Conservation (phyloP, 1,284 basidiomycete species). For the Pseudozyma flocculosa region DNA sequence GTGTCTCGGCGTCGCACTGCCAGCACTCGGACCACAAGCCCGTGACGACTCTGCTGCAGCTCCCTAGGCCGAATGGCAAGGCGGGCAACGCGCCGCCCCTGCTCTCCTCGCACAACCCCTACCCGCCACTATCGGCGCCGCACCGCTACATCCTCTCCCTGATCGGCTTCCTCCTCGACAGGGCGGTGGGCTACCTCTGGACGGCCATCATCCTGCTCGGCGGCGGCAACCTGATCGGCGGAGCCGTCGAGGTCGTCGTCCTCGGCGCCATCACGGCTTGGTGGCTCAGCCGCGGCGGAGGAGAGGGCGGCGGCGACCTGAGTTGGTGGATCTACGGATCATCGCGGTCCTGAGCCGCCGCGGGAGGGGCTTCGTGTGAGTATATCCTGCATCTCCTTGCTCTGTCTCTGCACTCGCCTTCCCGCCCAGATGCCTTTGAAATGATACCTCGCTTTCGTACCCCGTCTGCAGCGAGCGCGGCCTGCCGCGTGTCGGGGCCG, state of each 20-base stretch:
- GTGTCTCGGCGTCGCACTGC: too few relatives aligned
- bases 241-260: slow-evolving; percentile 35
- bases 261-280: slow-evolving; percentile 36
- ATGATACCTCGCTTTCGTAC: too few relatives aligned
- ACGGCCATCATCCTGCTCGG: slow-evolving; percentile 71
- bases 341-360: too few relatives aligned
- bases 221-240: slow-evolving; percentile 65
- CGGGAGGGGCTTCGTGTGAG: too few relatives aligned
- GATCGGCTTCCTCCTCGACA: slow-evolving; percentile 68
- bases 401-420: too few relatives aligned
- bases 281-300: slow-evolving; percentile 17
- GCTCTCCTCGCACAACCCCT: slow-evolving; percentile 61
- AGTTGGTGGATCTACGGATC: neutral
- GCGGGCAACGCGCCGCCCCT: neutral
- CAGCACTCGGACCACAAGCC: slow-evolving; percentile 57
- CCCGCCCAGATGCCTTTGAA: too few relatives aligned
- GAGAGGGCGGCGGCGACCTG: neutral
- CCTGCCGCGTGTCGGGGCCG: too few relatives aligned
- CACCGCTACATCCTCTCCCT: slow-evolving; percentile 44
- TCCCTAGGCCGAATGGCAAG: slow-evolving; percentile 17
- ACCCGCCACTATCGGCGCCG: slow-evolving; percentile 11
- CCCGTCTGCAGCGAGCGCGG: too few relatives aligned
- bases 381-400: too few relatives aligned
- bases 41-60: slow-evolving; percentile 53
- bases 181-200: slow-evolving; percentile 74